Conservation (phyloP, 140 eudicot species). For the Anethum foeniculum region DNA sequence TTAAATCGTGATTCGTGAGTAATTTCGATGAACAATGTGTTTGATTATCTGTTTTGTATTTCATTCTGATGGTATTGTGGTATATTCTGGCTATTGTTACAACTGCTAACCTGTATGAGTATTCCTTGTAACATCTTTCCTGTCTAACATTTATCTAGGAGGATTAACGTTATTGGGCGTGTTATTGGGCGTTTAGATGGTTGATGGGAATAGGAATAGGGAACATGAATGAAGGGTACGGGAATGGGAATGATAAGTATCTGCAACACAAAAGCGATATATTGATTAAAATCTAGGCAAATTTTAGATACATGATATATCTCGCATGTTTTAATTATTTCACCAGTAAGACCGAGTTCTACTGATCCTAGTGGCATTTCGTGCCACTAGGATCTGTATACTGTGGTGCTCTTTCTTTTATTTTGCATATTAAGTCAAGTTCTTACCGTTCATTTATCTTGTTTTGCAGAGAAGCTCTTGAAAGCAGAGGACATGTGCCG, state of each 20-base stretch:
- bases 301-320: too few relatives aligned
- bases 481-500: background rate
- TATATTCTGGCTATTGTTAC: background rate
- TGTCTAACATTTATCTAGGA: too few relatives aligned
- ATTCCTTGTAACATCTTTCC: background rate
- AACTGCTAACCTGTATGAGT: background rate
- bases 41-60: background rate
- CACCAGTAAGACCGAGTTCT: background rate
- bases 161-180: too few relatives aligned
- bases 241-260: background rate
- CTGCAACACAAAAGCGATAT: background rate
- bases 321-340: too few relatives aligned
- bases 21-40: background rate
- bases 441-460: background rate
- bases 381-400: background rate
- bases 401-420: too few relatives aligned
- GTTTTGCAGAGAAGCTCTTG: background rate
- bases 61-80: background rate
- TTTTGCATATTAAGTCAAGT: background rate
- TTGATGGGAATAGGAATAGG: too few relatives aligned
- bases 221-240: too few relatives aligned
- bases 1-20: slow-evolving; percentile 16
- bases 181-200: too few relatives aligned
- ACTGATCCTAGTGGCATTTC: background rate
- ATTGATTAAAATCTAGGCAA: too few relatives aligned